These are phyloP conservation scores for Colletotrichum higginsianum DNA, from an alignment of 2,329 filamentous ascomycete species.

Conservation along the genomic window DNA sequence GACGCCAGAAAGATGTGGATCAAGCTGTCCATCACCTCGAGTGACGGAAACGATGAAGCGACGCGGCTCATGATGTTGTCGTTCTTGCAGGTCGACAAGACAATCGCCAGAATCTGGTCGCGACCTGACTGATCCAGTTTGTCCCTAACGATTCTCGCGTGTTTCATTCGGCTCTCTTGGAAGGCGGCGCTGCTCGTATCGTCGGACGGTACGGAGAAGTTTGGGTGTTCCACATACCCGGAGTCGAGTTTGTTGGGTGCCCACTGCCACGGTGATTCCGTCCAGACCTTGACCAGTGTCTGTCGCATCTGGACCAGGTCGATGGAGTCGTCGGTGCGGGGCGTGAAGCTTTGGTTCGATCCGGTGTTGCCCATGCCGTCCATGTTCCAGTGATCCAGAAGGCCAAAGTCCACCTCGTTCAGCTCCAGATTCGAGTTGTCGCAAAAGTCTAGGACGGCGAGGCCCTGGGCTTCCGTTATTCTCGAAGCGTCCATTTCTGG, in stretches of 20 bases:
- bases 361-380: conserved; percentile 52
- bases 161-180: conserved; percentile 54
- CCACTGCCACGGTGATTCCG: conserved; percentile 67
- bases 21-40: conserved; percentile 72
- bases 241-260: conserved; percentile 61
- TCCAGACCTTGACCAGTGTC: conserved; percentile 64
- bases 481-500: conserved; percentile 55
- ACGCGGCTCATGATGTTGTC: conserved; percentile 65
- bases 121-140: conserved; percentile 64
- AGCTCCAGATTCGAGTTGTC: conserved; percentile 65
- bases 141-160: conserved; percentile 59
- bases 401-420: conserved; percentile 66
- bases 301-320: conserved; percentile 64
- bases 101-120: conserved; percentile 75
- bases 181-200: conserved; percentile 57
- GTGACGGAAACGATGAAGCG: conserved; percentile 73
- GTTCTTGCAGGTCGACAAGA: conserved; percentile 71
- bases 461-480: conserved; percentile 55
- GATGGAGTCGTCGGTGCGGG: conserved; percentile 54
- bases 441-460: conserved; percentile 65
- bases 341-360: conserved; percentile 47
- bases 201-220: conserved; percentile 59
- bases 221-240: conserved; percentile 60
- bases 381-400: conserved; percentile 65
- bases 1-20: conserved; percentile 73